Base-by-base conservation (phyloP, 2,329 filamentous ascomycete genomes). In the Chrysoporthe puriensis region DNA sequence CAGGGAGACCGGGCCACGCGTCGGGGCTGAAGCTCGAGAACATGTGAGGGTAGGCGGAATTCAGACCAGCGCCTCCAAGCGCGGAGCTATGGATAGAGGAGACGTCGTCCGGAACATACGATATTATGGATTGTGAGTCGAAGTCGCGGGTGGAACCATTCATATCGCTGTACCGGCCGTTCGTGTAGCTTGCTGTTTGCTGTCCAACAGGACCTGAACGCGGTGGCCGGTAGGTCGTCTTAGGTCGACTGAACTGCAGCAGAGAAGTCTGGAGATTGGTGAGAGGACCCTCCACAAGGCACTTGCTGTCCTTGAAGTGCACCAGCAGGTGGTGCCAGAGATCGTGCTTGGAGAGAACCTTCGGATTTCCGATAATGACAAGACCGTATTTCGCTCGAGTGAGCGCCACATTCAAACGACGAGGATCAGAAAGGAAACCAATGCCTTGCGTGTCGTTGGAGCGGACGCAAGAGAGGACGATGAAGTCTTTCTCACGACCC, bases 391-490 rank as follows among this genome's bases (percentile, higher is more conserved):
- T 98, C 70, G 96, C 96, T 83, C 96, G 93, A 62, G 96, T 99
- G 72, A 99, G 86, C 50, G 95, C 96, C 32, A 99, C 96, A 76
- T 99, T 99, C 75, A 99, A 89, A 85, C 96, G 95, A 72, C 96
- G 93, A 63, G 96, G 96, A 74, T 99, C 96, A 69, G 94, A 98
- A 84, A 99, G 84, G 88, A 99, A 99, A 81, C 96, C 96, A 74
- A 99, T 99, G 72, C 96, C 96, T 79, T 99, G 96, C 78, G 98
- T 97, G 75, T 99, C 96, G 77, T 99, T 99, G 77, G 95, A 98
- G 77, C 96, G 93, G 62, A 99, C 96, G 76, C 96, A 99, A 70
- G 96, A 98, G 43, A 99, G 85, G 50, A 99, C 94, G 75, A 99
- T 99, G 76, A 97, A 99, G 77, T 99, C 96, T 82, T 99, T 99